Evolutionary conservation across 805 yeast genomes (phyloP).

Genomic region (Candida nemodendra): DNA sequence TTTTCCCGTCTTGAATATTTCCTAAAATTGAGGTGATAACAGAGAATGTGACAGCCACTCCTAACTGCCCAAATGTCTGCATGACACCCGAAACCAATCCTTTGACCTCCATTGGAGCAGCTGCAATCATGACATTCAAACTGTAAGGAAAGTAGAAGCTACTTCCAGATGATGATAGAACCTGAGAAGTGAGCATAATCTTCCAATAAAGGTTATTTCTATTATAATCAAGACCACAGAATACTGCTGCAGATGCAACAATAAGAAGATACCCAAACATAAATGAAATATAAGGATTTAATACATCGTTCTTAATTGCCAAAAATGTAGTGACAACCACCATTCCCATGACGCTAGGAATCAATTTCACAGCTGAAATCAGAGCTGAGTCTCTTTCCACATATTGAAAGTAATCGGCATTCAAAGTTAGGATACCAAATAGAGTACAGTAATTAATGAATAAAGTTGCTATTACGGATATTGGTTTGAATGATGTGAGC

Average conservation of each 20-base stretch:
- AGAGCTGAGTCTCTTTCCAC: slow-evolving; percentile 31
- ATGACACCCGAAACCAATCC: slow-evolving; percentile 38
- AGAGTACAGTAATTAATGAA: slow-evolving; percentile 10
- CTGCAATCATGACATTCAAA: slow-evolving; percentile 28
- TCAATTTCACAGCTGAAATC: slow-evolving; percentile 35
- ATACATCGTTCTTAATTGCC: slow-evolving; percentile 22
- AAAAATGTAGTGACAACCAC: slow-evolving; percentile 22
- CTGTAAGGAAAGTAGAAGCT: slow-evolving; percentile 32
- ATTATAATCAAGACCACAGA: slow-evolving; percentile 20
- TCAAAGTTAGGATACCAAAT: slow-evolving; percentile 5
- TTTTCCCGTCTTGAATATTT: slow-evolving; percentile 9
- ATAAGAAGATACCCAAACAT: slow-evolving; percentile 4
- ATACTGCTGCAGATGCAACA: slow-evolving; percentile 4
- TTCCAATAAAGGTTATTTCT: slow-evolving; percentile 6
- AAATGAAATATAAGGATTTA: slow-evolving; percentile 7
- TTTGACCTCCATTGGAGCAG: slow-evolving; percentile 37
- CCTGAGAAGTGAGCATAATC: slow-evolving; percentile 17
- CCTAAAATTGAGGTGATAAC: slow-evolving; percentile 30
- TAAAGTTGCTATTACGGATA: slow-evolving; percentile 7
- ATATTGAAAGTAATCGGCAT: slow-evolving; percentile 26
- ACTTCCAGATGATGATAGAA: slow-evolving; percentile 15
- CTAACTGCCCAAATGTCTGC: slow-evolving; percentile 37
- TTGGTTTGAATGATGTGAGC: slow-evolving; percentile 19
- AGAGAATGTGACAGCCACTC: slow-evolving; percentile 30
- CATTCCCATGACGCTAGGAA: slow-evolving; percentile 36